Evolutionary conservation across 352 stramenopile genomes (phyloP), one percentile per base, ranked within the genome.

Genomic region (Phytophthora palmivora): DNA sequence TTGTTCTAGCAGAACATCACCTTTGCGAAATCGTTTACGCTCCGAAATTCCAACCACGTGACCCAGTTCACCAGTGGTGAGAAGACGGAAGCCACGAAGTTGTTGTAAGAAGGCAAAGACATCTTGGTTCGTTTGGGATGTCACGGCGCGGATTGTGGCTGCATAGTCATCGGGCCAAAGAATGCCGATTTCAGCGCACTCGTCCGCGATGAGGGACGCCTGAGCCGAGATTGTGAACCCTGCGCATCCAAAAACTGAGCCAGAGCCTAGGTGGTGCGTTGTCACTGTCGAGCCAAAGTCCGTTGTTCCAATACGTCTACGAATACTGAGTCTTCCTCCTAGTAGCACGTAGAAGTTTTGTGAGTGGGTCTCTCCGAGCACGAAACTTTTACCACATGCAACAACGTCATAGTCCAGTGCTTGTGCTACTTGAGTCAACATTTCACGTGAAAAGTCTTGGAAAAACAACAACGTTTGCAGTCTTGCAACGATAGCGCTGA

Each of bases 21-120:
- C 82, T 48, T 88, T 89, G 41, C 78, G 79, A 44, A 88, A 91
- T 3, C 82, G 79, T 18, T 83, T 72, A 12, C 78, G 75, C 57
- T 92, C 79, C 21, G 82, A 92, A 33, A 91, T 88, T 7, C 79
- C 84, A n/a, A 91, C 84, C 44, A 91, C 59, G 36, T 91, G 79
- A 15, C 82, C 82, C 10, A 92, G 65, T 18, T 89, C 82, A 24
- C 79, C 88, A 1, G 79, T 86, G 10, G 66, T 79, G 12, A 92
- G 84, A 5, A 70, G 63, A 46, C 69, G 70, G 26, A 92, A 90
- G 2, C 81, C 79, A 33, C 84, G 86, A 37, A 88, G 43, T 65
- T 90, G 76, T 42, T 90, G 74, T 34, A 92, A 44, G 33, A 92
- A 92, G 9, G 66, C 63, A 48, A 91, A 92, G 3, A 88, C 62